These are phyloP conservation scores for Cnidoscolus chayamansa DNA, from an alignment of 441 rosid genomes.

Conservation along the genomic window DNA sequence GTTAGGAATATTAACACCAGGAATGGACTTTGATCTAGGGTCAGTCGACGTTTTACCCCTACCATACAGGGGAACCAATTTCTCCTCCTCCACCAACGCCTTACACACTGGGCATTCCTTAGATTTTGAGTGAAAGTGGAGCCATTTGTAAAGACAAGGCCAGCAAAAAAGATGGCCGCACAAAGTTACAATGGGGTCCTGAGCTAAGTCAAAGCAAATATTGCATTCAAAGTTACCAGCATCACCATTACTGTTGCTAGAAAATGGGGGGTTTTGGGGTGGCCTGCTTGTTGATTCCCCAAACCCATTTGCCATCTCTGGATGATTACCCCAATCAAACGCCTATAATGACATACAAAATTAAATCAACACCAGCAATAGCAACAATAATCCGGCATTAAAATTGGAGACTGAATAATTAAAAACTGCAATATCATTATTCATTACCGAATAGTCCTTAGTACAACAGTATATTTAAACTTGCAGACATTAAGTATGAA, in stretches of 20 bases:
- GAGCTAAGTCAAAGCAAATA: slow-evolving; percentile 87
- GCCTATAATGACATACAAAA: slow-evolving; percentile 25
- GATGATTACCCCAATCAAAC: slow-evolving; percentile 25
- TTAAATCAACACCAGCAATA: slow-evolving; percentile 5
- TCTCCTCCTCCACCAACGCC: slow-evolving; percentile 74
- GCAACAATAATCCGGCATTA: not conserved
- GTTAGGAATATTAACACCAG: slow-evolving; percentile 65
- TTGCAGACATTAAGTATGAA: not conserved
- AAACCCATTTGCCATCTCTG: slow-evolving; percentile 56
- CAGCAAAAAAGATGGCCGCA: slow-evolving; percentile 96
- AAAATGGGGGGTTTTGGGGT: slow-evolving; percentile 48
- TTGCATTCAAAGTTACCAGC: slow-evolving; percentile 83
- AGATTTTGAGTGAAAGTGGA: slow-evolving; percentile 63
- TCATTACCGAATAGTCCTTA: too few relatives aligned
- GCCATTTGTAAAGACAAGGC: slow-evolving; percentile 98
- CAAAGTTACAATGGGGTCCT: slow-evolving; percentile 84
- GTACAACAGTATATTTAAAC: not conserved
- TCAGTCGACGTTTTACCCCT: slow-evolving; percentile 74
- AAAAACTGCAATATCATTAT: not conserved
- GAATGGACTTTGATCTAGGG: slow-evolving; percentile 70
- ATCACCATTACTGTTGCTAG: slow-evolving; percentile 49
- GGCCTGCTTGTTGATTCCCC: slow-evolving; percentile 62
- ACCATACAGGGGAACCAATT: slow-evolving; percentile 89
- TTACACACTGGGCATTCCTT: slow-evolving; percentile 87
- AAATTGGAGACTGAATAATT: not conserved